Base-by-base conservation (phyloP, 1,284 basidiomycete species). In the Anthracocystis setariae region DNA sequence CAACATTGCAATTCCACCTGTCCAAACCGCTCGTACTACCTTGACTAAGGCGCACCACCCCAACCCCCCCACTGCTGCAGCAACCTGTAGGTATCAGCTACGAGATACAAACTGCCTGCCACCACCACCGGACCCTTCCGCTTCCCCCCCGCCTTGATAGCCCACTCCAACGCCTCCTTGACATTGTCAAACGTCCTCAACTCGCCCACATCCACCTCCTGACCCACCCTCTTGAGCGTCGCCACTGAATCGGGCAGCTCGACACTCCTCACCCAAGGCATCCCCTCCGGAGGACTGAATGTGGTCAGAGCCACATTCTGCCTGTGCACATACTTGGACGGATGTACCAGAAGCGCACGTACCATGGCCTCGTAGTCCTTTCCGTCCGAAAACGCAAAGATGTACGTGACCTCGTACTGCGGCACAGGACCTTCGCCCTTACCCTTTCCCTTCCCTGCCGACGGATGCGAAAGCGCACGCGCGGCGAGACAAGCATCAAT, bases 401-500 rank as follows among this genome's bases (percentile, higher is more conserved):
- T 48, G 71, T 75, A 81, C 8, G 68, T 77, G 25, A 80, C 46
- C 24, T 57, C 50, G 32, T 55, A 64, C 42, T 62, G 38, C 10
- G 29, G 15, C n/a, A 18, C 21, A 40, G 42, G 38, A 20, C 38
- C 13, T 21, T 39, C 29, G 1, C 32, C 15, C 18, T 40, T 46
- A 10, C 38, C 24, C 33, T 56, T 56, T 15, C 53, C 56, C 32
- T 46, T 44, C 3, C 46, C 42, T 1, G 20, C 25, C 13, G 21
- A 27, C 20, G 45, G 5, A 10, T 50, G 40, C 5, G 67, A 38
- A 2, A 46, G 33, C 9, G 47, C 46, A 3, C 57, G 53, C 8
- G 61, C 49, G 10, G 62, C 35, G 3, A 80, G 32, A 49, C 73
- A 80, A 13, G 25, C 20, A 20, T 87, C 85, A 57, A 98, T 84